phyloP scores from a whole-genome alignment of 345 rosid genomes.

The Punica granatum region DNA sequence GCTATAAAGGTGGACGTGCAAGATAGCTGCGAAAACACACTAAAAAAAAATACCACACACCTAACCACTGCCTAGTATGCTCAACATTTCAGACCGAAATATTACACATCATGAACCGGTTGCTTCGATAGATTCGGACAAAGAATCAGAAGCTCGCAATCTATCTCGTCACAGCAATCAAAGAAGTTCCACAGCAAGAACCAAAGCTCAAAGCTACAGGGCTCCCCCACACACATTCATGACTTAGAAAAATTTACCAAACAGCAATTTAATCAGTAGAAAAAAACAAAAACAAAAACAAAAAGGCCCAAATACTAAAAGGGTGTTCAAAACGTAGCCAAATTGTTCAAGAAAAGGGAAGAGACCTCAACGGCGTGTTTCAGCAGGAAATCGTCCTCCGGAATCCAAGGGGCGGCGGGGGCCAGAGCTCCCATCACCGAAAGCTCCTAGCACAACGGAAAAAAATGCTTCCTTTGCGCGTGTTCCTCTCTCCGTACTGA shows the following conservation, averaged over 20 bases:
- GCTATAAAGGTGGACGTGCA: background rate
- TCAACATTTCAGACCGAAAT: background rate
- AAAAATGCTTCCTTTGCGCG: background rate
- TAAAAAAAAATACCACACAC: no score
- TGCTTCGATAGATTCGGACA: background rate
- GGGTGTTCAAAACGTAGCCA: background rate
- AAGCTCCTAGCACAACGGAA: background rate
- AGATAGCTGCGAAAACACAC: no score
- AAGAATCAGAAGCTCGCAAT: background rate
- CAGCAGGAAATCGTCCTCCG: constrained; percentile 57
- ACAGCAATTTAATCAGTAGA: background rate
- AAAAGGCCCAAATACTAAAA: background rate
- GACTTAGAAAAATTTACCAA: background rate
- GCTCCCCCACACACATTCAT: background rate
- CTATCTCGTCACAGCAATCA: background rate
- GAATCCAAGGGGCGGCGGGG: constrained; percentile 38
- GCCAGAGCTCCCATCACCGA: constrained; percentile 29
- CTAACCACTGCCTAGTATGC: background rate
- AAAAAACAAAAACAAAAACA: no score
- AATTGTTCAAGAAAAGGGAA: background rate
- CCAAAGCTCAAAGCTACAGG: background rate
- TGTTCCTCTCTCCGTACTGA: background rate
- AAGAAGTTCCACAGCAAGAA: background rate
- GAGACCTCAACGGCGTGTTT: constrained; percentile 66
- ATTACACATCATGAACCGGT: background rate